Evolutionary conservation across 495 filamentous ascomycete species (phyloP), one percentile per base, ranked within the genome.

Genomic region (Penicillium turbatum): DNA sequence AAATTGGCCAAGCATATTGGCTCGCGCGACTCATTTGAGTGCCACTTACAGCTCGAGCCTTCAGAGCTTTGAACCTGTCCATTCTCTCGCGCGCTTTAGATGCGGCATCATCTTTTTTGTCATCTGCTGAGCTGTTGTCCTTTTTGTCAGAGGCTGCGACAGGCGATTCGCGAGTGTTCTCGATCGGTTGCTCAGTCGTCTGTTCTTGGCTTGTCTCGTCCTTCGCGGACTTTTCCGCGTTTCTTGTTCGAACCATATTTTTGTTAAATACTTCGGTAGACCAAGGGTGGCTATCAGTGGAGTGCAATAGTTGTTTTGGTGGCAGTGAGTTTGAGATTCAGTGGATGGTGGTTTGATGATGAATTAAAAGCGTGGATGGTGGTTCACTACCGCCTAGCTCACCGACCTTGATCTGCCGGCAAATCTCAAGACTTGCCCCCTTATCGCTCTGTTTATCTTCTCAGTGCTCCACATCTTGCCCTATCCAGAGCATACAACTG

Each of bases 1-100:
- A 1, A 2, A 10, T 8, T 21, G 42, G n/a, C 21, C 32, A 29
- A 16, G 24, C 13, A 24, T 29, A 13, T 29, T 36, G 34, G n/a
- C 26, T 21, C 13, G 15, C 13, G 7, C 16, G 19, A 26, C 1
- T 39, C n/a, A 38, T 24, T 46, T 12, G 35, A 37, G 26, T 12
- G 30, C 17, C 9, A 71, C 74, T 64, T 70, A 82, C 80, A 37
- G 89, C 87, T 58, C 90, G 86, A 41, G 85, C 85, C 71, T 93
- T 83, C 13, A 96, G 85, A 17, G 89, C 87, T 66, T 90, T 89
- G 78, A 96, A 97, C 54, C 71, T 67, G 41, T 70, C 65, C 46
- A 62, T 60, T 48, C 74, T 61, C 29, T 72, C 63, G 2, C 62
- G 66, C 19, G 72, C 67, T 49, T 65, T 71, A 13, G 62, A 50